Conservation (phyloP, 192 early-diverging fungal genomes). For the Linnemannia schmuckeri region DNA sequence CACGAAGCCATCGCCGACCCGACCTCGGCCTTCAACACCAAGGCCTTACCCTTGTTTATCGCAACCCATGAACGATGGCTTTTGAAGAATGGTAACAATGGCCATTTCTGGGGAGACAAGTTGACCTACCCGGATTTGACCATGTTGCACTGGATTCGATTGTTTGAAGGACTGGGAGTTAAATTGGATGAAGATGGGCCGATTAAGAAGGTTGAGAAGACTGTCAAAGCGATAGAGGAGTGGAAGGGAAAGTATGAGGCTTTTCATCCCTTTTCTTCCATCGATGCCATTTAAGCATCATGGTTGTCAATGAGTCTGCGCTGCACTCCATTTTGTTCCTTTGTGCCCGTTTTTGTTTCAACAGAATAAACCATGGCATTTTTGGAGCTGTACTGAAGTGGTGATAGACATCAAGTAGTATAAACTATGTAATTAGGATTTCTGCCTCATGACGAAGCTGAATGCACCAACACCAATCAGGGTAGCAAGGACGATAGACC, state of each 20-base stretch:
- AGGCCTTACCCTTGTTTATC: conserved; percentile 23
- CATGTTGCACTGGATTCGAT: conserved; percentile 11
- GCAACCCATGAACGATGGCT: conserved; percentile 33
- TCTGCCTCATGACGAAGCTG: conserved; percentile 23
- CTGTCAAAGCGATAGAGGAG: conserved; percentile 3
- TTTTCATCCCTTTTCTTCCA: conserved; percentile 25
- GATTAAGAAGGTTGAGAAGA: conserved; percentile 18
- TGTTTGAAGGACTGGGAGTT: conserved; percentile 7
- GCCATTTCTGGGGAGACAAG: conserved; percentile 20
- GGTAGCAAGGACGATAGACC: conserved; percentile 40
- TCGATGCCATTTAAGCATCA: neutral
- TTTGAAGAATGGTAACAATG: conserved; percentile 40
- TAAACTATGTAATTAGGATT: neutral
- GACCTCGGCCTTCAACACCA: conserved; percentile 15
- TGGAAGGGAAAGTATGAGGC: conserved; percentile 31
- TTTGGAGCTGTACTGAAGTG: too few species aligned
- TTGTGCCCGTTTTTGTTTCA: too few species aligned
- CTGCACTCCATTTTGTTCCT: neutral
- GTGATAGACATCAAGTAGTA: too few species aligned
- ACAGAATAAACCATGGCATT: neutral
- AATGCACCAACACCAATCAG: conserved; percentile 32
- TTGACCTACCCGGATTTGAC: conserved; percentile 25
- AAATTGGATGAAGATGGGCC: conserved; percentile 15
- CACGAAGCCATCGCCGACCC: conserved; percentile 17
- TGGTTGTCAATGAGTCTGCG: neutral